Evolutionary conservation across 106 monocot genomes (phyloP).

Genomic region (Acorus calamus): DNA sequence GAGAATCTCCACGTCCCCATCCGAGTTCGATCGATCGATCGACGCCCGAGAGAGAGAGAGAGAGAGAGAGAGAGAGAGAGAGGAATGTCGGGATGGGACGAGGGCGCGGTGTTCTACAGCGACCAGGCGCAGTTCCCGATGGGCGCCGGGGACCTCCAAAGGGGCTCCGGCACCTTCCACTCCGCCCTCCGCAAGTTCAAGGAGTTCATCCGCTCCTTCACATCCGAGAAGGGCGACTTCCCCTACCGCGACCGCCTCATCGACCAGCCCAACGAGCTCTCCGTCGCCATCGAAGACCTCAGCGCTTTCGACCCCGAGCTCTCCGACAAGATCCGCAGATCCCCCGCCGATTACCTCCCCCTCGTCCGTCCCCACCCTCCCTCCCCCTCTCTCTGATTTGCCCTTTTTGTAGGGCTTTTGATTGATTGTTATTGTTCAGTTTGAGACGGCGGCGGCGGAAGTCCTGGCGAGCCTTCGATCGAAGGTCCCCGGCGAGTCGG

Average conservation of each 20-base stretch:
- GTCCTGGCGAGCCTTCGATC: slow-evolving; percentile 81
- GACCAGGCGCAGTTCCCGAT: slow-evolving; percentile 96
- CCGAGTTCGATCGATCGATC: too few relatives aligned
- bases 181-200: slow-evolving; percentile 94
- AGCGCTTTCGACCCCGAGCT: slow-evolving; percentile 80
- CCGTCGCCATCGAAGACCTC: slow-evolving; percentile 84
- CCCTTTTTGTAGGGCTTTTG: background rate
- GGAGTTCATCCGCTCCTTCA: slow-evolving; percentile 94
- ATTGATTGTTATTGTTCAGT: slow-evolving; percentile 26
- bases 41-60: too few relatives aligned
- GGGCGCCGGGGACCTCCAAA: slow-evolving; percentile 60
- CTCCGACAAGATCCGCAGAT: slow-evolving; percentile 72
- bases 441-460: slow-evolving; percentile 85
- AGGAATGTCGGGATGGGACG: slow-evolving; percentile 96
- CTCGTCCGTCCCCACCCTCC: slow-evolving; percentile 29
- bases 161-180: slow-evolving; percentile 63
- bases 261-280: slow-evolving; percentile 54
- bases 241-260: slow-evolving; percentile 85
- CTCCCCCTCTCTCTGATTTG: background rate
- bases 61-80: slow-evolving; percentile 12
- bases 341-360: slow-evolving; percentile 80
- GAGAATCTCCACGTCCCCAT: too few relatives aligned
- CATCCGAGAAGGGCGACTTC: slow-evolving; percentile 60
- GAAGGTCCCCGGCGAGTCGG: slow-evolving; percentile 77
- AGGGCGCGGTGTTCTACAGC: slow-evolving; percentile 92